Base-by-base conservation (phyloP, 2,329 filamentous ascomycete genomes). In the Colletotrichum sp. region DNA sequence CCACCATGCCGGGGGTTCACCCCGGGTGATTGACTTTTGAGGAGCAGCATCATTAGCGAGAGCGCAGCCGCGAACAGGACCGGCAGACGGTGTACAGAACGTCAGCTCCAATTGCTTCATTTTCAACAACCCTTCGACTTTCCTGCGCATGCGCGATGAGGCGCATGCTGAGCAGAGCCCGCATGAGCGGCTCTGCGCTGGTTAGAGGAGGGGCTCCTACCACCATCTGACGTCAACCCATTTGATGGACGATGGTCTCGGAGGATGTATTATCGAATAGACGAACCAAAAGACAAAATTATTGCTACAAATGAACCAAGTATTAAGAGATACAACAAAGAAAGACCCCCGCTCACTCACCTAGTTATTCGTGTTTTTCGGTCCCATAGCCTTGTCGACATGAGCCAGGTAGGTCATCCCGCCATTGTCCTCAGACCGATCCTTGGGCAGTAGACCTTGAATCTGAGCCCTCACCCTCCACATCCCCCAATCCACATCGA, bases 381-480 rank as follows among this genome's bases (percentile, higher is more conserved):
- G 10, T 9, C 52, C 36, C 16, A 67, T 27, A 25, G 58, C 62
- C n/a, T 18, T 62, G 32, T 48, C 74, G 6, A 75, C 61, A 39
- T 76, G 74, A 34, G 27, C 56, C n/a, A 64, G 28, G 56, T 71
- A 76, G 25, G 22, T 18, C 10, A 13, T 56, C 8, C 36, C 25
- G 28, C 25, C 25, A 10, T 28, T 36, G 22, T 13, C 34, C 56
- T n/a, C 10, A n/a, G 9, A 27, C 9, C 34, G 22, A 30, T 18
- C 34, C 36, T 72, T 36, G n/a, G 52, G 61, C 43, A 70, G 5
- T 15, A 76, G 10, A 13, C 67, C 62, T 25, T 52, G 34, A n/a
- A 18, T 48, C 56, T 62, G 12, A 16, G 75, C 75, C 64, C 66
- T 34, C 27, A 34, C 56, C 22, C 55, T 60, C 75, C 71, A 75